Evolutionary conservation across 2,329 filamentous ascomycete genomes (phyloP), one percentile per base, ranked within the genome.

Genomic region (Colletotrichum abscissum): DNA sequence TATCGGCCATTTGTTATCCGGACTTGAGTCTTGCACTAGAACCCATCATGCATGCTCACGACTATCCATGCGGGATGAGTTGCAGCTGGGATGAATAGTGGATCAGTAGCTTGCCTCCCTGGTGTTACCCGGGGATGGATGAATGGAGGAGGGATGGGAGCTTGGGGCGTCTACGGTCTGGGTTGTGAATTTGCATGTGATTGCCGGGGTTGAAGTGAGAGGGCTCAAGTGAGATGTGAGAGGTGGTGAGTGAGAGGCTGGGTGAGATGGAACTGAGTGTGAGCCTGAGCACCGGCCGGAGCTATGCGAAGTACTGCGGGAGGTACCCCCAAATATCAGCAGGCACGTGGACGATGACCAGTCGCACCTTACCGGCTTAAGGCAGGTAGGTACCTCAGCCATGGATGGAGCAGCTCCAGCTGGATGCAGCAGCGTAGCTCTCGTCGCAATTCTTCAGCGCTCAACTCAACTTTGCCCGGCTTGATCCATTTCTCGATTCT

Each of bases 131-230:
- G 42, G 42, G 42, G 42, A 38, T 14, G n/a, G 5, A 14, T 26
- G 24, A 12, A 3, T 11, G 14, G 26, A 30, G 9, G 26, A 12
- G 11, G 8, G 16, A 35, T 24, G 16, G 33, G 4, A 46, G 35
- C 22, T 52, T n/a, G 4, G 24, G 24, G 52, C 52, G 24, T 24
- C 30, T 9, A 30, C 8, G 30, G 30, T 30, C n/a, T 24, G 14
- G 22, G 52, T 12, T 28, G 56, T 72, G 28, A 35, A 57, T 38
- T 72, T 72, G 69, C 64, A 72, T 72, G 69, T 72, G 69, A 72
- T 69, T 63, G 64, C 69, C 52, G 57, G 64, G 69, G 24, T 38
- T 38, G 46, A 52, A 33, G 46, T 52, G 60, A 55, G 28, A 58
- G 56, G 35, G 24, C 58, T 19, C 9, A 19, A 11, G 19, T 35